Conservation (phyloP, 257 asterid genomes). For the Salvia hispanica region DNA sequence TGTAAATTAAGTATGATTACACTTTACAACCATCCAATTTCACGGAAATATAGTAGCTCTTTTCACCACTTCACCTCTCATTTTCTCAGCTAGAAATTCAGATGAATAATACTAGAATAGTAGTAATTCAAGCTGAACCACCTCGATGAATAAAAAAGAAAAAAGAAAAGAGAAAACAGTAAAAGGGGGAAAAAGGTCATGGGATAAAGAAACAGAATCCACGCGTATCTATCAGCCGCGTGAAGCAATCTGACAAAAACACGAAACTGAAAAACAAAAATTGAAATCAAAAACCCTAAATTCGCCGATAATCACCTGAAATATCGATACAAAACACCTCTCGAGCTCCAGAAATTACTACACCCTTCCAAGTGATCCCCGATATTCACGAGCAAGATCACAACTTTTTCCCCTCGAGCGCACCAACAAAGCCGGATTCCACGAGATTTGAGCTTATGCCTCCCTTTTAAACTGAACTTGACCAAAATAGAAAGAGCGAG, state of each 20-base stretch:
- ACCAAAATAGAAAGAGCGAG: conserved; percentile 7
- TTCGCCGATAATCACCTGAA: conserved; percentile 37
- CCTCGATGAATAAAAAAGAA: conserved; percentile 12
- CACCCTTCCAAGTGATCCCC: conserved; percentile 30
- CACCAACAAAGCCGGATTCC: conserved; percentile 29
- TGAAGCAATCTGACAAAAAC: conserved; percentile 20
- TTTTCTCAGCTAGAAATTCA: conserved; percentile 20
- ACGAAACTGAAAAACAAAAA: conserved; percentile 11
- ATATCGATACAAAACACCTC: conserved; percentile 24
- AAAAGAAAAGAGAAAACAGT: neutral
- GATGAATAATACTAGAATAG: conserved; percentile 14
- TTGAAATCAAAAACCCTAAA: conserved; percentile 11
- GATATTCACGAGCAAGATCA: conserved; percentile 38
- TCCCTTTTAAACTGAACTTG: conserved; percentile 29
- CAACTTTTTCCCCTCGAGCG: conserved; percentile 33
- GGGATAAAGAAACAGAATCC: conserved; percentile 14
- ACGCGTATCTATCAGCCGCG: conserved; percentile 30
- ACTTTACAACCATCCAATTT: conserved; percentile 1
- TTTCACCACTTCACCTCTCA: conserved; percentile 6
- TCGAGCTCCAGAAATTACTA: conserved; percentile 30
- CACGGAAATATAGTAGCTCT: conserved; percentile 6
- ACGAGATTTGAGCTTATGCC: conserved; percentile 38
- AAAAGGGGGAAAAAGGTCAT: neutral
- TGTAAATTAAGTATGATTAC: neutral
- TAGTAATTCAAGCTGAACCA: conserved; percentile 17